Base-by-base conservation (phyloP, 2,329 filamentous ascomycete genomes). In the Cadophora malorum region DNA sequence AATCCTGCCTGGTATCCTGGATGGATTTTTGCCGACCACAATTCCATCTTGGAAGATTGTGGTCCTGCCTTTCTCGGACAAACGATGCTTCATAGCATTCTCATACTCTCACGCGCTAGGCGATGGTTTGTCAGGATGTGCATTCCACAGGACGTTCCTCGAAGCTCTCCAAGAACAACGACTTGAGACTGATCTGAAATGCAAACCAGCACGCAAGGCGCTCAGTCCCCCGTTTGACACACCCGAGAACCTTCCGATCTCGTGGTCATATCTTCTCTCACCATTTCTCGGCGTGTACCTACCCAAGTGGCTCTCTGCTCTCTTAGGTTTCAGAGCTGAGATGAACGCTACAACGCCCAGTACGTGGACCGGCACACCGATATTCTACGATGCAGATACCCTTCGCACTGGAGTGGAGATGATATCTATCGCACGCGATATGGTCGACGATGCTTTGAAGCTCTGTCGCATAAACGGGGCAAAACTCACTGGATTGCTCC, bases 121-220 rank as follows among this genome's bases (percentile, higher is more conserved):
- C 5, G 61, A 55, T 38, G 60, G 60, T 5, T 16, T 63, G 10
- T 63, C 60, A 14, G n/a, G 60, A 14, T 38, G 45, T 16, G 60
- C 60, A 23, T 63, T 63, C 16, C 45, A 63, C 60, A 38, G 60
- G 19, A 53, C 60, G 19, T 63, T 63, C 33, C 60, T 63, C 19
- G 31, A 63, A 25, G 60, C 60, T 53, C 28, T 63, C 21, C 60
- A 63, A 19, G 45, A 52, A 16, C 60, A 52, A 53, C 28, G 8
- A 19, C 3, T 38, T 19, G 47, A 52, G 14, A 38, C 45, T 3
- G 31, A 63, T 63, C 31, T 41, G 19, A 63, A 25, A 4, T 52
- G 31, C 16, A 41, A 8, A 4, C 47, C 47, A 25, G 41, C 47
- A 10, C 60, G 60, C 12, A 63, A 38, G 14, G 25, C 10, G 1